Conservation (phyloP, 805 yeast genomes). For the Sugiyamaella valdiviana region DNA sequence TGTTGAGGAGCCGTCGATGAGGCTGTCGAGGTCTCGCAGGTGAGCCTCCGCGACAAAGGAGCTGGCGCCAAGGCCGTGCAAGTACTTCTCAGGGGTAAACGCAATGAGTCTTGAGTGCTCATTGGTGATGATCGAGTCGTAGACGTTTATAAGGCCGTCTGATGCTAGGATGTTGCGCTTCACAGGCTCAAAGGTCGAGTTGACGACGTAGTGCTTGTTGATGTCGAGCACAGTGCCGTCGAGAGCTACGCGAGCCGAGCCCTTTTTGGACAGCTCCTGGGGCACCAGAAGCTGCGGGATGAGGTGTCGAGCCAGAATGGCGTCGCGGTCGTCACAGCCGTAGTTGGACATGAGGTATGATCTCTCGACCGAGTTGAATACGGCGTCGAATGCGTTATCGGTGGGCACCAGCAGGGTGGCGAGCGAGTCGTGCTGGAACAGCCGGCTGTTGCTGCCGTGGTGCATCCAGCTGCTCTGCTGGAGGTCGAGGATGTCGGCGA, state of each 20-base stretch:
- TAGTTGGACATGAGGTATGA: conserved; percentile 35
- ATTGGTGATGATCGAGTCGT: conserved; percentile 30
- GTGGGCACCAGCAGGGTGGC: conserved; percentile 44
- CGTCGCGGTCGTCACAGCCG: conserved; percentile 15
- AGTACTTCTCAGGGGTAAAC: conserved; percentile 51
- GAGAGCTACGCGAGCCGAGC: conserved; percentile 28
- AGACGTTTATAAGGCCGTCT: conserved; percentile 48
- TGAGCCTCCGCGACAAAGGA: conserved; percentile 64
- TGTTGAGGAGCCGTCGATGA: conserved; percentile 48
- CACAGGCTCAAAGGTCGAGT: conserved; percentile 32
- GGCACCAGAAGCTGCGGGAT: conserved; percentile 38
- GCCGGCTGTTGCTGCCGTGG: neutral
- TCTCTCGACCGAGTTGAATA: conserved; percentile 39
- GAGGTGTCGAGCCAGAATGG: conserved; percentile 36
- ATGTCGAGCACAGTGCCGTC: conserved; percentile 22
- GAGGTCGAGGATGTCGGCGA: conserved; percentile 4
- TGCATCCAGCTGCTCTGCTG: conserved; percentile 5
- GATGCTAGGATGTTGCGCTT: conserved; percentile 39
- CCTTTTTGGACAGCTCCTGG: conserved; percentile 6
- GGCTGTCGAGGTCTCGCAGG: conserved; percentile 47
- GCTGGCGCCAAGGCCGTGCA: conserved; percentile 54
- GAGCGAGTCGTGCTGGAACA: conserved; percentile 20
- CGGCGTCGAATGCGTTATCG: conserved; percentile 32
- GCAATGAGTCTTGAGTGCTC: conserved; percentile 25
- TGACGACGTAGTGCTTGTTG: conserved; percentile 36